These are phyloP conservation scores for Kurtzmaniella natalensis DNA, from an alignment of 1,139 yeast genomes.

Conservation along the genomic window DNA sequence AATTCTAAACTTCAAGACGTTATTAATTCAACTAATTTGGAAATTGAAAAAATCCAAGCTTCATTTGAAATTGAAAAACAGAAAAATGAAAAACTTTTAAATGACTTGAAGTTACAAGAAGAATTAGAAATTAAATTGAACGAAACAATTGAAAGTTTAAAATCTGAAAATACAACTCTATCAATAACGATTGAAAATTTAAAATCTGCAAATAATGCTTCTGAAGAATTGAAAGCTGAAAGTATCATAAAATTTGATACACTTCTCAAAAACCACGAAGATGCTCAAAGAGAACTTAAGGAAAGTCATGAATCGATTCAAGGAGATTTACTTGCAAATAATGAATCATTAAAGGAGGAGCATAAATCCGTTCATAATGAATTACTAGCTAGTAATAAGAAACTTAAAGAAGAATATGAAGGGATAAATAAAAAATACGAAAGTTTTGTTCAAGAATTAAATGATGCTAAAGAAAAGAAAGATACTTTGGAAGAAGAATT, in stretches of 20 bases:
- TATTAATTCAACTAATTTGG: background rate
- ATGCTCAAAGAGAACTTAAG: too few species aligned
- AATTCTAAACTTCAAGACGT: constrained; percentile 2
- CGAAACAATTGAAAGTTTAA: background rate
- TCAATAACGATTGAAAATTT: background rate
- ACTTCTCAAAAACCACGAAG: too few species aligned
- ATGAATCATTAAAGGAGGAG: constrained; percentile 1
- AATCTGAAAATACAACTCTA: background rate
- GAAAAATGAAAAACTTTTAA: background rate
- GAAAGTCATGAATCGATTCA: background rate
- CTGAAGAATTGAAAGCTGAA: background rate
- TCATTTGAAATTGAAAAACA: background rate
- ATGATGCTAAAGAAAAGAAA: background rate
- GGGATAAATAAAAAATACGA: background rate
- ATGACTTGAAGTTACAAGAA: constrained; percentile 1
- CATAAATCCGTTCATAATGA: constrained; percentile 1
- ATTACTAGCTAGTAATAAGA: background rate
- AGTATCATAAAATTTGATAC: too few species aligned
- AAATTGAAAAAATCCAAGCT: background rate
- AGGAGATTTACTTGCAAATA: background rate
- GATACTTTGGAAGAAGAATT: background rate
- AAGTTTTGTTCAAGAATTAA: background rate
- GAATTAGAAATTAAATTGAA: background rate
- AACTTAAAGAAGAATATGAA: background rate
- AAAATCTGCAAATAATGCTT: background rate